A percentile compares a stretch with the other conserved stretches of the same genome.
Conservation (phyloP, 345 rosid species). For the Kandelia obovata region DNA sequence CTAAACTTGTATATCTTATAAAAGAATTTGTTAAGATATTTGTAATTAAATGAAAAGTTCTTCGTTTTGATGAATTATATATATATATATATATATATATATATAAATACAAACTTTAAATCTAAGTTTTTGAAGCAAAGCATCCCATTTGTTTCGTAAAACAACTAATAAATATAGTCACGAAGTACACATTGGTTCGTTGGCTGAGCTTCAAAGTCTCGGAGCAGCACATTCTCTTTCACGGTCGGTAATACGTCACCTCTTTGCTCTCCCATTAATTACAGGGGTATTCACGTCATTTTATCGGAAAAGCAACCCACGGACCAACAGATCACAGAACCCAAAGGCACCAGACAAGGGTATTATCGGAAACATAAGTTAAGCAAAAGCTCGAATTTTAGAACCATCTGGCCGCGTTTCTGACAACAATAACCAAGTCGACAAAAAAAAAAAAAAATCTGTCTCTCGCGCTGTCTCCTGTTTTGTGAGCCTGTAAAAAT, state of each 20-base stretch:
- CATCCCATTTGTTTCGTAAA: too few species aligned
- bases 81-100: too few species aligned
- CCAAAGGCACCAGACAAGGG: not conserved
- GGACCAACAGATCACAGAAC: not conserved
- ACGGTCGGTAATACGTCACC: not conserved
- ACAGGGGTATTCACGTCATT: not conserved
- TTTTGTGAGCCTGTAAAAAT: not conserved
- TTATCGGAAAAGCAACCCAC: not conserved
- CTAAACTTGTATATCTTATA: too few species aligned
- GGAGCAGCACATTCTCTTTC: not conserved
- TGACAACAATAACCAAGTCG: not conserved
- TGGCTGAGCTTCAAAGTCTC: conserved; percentile 22
- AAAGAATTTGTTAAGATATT: too few species aligned
- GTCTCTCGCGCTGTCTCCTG: not conserved
- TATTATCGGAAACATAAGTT: not conserved
- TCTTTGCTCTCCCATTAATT: not conserved
- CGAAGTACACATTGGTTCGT: not conserved
- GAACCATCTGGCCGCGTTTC: not conserved
- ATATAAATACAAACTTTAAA: too few species aligned
- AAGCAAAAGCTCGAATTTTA: not conserved
- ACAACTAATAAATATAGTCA: not conserved
- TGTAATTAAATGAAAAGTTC: too few species aligned
- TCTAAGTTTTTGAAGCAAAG: too few species aligned
- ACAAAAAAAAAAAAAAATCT: not conserved
- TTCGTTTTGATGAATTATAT: too few species aligned